Percentiles rank a stretch among this genome's conserved stretches.
These are phyloP conservation scores for Yarrowia yakushimensis DNA, from an alignment of 805 yeast genomes.

Conservation along the genomic window DNA sequence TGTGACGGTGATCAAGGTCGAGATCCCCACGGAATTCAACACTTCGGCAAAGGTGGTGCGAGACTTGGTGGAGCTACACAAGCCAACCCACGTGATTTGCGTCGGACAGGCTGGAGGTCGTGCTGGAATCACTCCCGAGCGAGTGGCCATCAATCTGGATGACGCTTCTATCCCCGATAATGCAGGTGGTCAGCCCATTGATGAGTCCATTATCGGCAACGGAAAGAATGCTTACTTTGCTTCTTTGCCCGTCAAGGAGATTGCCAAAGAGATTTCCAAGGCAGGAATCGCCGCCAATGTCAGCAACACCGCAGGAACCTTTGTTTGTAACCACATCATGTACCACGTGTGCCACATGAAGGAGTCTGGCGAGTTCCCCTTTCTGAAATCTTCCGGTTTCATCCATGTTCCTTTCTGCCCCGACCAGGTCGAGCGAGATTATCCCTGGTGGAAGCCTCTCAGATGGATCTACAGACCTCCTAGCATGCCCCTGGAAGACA, in stretches of 20 bases:
- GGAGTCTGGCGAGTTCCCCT: constrained; percentile 13
- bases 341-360: background rate
- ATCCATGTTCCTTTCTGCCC: constrained; percentile 6
- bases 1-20: background rate
- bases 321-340: constrained; percentile 22
- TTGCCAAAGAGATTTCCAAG: background rate
- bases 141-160: constrained; percentile 12
- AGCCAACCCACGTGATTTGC: background rate
- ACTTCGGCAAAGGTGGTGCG: background rate
- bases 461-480: constrained; percentile 11
- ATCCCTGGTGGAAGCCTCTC: constrained; percentile 10
- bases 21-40: constrained; percentile 16
- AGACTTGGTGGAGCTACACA: background rate
- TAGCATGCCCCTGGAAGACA: constrained; percentile 1
- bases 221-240: background rate
- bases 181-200: background rate
- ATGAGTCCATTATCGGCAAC: background rate
- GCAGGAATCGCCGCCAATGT: background rate
- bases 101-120: constrained; percentile 25
- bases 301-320: constrained; percentile 1
- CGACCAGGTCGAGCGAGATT: background rate
- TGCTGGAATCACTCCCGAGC: constrained; percentile 9
- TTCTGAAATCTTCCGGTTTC: background rate
- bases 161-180: constrained; percentile 14
- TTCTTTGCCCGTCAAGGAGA: background rate